Percentiles rank a stretch among this genome's conserved stretches.
Conservation (phyloP, 1,284 basidiomycete genomes). For the Porodaedalea pini region DNA sequence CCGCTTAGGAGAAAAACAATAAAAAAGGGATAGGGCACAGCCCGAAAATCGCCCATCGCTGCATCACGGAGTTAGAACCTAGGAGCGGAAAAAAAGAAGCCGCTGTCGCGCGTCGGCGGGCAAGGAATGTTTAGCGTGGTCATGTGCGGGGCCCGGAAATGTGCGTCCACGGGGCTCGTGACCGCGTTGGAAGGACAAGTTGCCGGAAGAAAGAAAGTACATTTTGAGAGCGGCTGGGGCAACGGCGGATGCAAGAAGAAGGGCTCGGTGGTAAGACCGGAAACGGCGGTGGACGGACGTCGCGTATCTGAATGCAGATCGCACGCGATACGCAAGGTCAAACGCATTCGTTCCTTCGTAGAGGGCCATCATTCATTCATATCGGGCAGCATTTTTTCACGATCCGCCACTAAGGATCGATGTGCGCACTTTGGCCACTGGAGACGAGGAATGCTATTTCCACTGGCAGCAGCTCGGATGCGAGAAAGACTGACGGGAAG, state of each 20-base stretch:
- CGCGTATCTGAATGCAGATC: background rate
- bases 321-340: background rate
- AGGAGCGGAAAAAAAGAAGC: background rate
- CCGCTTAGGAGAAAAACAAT: background rate
- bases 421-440: background rate
- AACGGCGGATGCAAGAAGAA: too few species aligned
- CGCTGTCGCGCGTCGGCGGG: background rate
- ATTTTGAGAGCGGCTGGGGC: background rate
- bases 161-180: background rate
- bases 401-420: too few species aligned
- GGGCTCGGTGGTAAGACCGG: slow-evolving; percentile 5
- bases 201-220: background rate
- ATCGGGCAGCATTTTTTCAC: too few species aligned
- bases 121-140: background rate
- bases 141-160: too few species aligned
- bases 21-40: background rate
- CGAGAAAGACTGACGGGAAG: background rate
- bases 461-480: background rate
- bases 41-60: slow-evolving; percentile 1
- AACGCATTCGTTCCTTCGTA: background rate
- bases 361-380: too few species aligned
- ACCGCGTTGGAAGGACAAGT: background rate
- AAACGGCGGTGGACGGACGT: background rate
- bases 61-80: slow-evolving; percentile 8
- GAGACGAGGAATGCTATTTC: too few species aligned